Evolutionary conservation across 2,329 filamentous ascomycete species (phyloP), one percentile per base, ranked within the genome.

Genomic region (Teratosphaeria pseudoeucalypti): DNA sequence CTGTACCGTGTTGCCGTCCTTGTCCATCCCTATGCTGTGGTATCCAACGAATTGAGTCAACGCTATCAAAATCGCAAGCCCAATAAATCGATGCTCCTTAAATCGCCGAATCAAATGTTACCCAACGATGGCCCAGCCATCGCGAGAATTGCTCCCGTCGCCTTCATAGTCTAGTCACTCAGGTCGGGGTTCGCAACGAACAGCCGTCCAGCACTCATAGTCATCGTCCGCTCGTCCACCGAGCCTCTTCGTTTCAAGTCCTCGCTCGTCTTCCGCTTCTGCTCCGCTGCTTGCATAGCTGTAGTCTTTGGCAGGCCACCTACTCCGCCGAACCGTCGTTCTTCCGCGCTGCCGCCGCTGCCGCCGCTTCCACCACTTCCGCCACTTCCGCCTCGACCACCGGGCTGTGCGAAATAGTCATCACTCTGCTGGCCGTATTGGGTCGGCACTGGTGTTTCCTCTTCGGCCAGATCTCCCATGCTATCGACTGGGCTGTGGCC

Each of bases 171-270:
- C 55, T 52, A 79, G 65, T 79, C 77, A 68, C 76, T 78, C 62
- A 77, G 82, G 73, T 94, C 90, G 19, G 90, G 90, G 74, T 95
- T 95, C 67, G 90, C 90, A 70, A 95, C 91, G 73, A 89, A 94
- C 60, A 95, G 80, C 63, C 89, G 82, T 55, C 85, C 85, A 32
- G 76, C 77, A 59, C 76, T 78, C 72, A 94, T 86, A 1, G 88
- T 92, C 74, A 85, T 86, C 5, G 87, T 88, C 68, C 88, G 81
- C 74, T 94, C 90, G 71, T 94, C 90, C 55, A 95, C 89, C 70
- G 89, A 94, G 59, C 90, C 90, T 68, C 88, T 81, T 66, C 90
- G 81, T 67, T 81, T 82, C 58, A 95, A 77, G 63, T 92, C 89
- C 27, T 90, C 88, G 3, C 82, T 80, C 57, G 80, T 85, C 75